phyloP scores from a whole-genome alignment of 768 basidiomycete species.

The Psilocybe sp. region DNA sequence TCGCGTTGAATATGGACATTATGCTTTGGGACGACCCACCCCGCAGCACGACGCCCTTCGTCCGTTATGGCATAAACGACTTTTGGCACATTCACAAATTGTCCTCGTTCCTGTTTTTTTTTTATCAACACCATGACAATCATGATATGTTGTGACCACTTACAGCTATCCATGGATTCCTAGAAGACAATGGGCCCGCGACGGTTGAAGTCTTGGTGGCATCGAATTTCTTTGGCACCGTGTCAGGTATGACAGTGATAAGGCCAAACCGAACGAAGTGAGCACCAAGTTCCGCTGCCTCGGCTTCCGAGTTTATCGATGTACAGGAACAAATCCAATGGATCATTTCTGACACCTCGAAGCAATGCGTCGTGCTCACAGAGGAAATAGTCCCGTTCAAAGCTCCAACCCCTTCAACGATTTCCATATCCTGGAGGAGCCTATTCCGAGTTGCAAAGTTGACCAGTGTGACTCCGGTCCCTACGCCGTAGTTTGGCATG shows the following conservation, averaged over 20 bases:
- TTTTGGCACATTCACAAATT: slow-evolving; percentile 3
- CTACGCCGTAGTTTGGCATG: too few relatives aligned
- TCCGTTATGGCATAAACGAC: slow-evolving; percentile 9
- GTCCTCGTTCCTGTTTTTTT: slow-evolving; percentile 2
- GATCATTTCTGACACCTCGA: slow-evolving; percentile 2
- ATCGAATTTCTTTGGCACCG: slow-evolving; percentile 1
- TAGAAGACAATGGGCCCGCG: slow-evolving; percentile 2
- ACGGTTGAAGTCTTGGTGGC: slow-evolving; percentile 1
- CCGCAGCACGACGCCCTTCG: slow-evolving; percentile 7
- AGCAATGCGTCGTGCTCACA: slow-evolving; percentile 7
- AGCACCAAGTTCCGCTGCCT: slow-evolving; percentile 11
- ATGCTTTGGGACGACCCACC: slow-evolving; percentile 2
- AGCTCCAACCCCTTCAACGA: too few relatives aligned
- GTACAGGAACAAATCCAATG: slow-evolving; percentile 5
- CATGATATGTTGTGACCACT: background rate
- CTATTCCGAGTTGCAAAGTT: too few relatives aligned
- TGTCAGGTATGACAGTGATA: slow-evolving; percentile 1
- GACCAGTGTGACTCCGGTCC: too few relatives aligned
- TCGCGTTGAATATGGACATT: background rate
- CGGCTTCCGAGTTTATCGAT: slow-evolving; percentile 1
- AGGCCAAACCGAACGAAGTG: slow-evolving; percentile 11
- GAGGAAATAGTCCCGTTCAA: background rate
- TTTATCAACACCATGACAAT: background rate
- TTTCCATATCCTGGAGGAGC: too few relatives aligned
- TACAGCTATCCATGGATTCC: slow-evolving; percentile 7